A percentile compares a stretch with the other conserved stretches of the same genome.
phyloP scores from a whole-genome alignment of 2,329 filamentous ascomycete genomes.

The Chrysoporthe puriensis region DNA sequence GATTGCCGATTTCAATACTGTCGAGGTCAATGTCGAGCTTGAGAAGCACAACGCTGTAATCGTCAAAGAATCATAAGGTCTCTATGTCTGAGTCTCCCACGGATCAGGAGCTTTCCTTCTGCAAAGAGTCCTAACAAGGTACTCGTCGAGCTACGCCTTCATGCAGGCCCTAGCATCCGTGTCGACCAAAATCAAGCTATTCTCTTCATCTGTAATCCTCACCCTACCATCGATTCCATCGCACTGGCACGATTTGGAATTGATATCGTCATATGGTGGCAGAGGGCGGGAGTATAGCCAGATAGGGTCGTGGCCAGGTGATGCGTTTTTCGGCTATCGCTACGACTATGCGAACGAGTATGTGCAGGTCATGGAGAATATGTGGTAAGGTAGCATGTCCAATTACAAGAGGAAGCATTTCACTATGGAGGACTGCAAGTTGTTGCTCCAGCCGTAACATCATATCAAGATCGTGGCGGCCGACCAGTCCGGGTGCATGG shows the following conservation, averaged over 20 bases:
- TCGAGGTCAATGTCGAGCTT: too few relatives aligned
- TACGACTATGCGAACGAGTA: slow-evolving; percentile 12
- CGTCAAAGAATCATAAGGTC: too few relatives aligned
- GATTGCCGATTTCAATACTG: too few relatives aligned
- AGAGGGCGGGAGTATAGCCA: slow-evolving; percentile 11
- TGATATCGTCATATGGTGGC: slow-evolving; percentile 11
- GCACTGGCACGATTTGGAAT: slow-evolving; percentile 8
- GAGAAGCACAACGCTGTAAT: too few relatives aligned
- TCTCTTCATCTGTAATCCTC: slow-evolving; percentile 13
- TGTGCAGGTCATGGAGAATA: slow-evolving; percentile 9
- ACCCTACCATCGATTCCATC: slow-evolving; percentile 2
- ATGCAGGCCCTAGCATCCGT: slow-evolving; percentile 6
- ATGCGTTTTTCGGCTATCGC: slow-evolving; percentile 11
- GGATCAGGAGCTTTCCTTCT: too few relatives aligned
- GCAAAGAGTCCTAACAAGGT: too few relatives aligned
- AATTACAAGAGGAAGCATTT: slow-evolving; percentile 3
- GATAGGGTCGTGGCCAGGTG: not conserved
- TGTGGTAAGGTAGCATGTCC: not conserved
- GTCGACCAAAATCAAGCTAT: slow-evolving; percentile 5
- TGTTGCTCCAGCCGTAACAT: not conserved
- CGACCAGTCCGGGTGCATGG: not conserved
- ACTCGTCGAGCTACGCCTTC: not conserved
- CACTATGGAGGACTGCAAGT: slow-evolving; percentile 12
- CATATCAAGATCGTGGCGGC: slow-evolving; percentile 13
- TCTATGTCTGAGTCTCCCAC: too few relatives aligned